These are phyloP conservation scores for Cucurbita pepo DNA, from an alignment of 306 rosid genomes.

Conservation along the genomic window DNA sequence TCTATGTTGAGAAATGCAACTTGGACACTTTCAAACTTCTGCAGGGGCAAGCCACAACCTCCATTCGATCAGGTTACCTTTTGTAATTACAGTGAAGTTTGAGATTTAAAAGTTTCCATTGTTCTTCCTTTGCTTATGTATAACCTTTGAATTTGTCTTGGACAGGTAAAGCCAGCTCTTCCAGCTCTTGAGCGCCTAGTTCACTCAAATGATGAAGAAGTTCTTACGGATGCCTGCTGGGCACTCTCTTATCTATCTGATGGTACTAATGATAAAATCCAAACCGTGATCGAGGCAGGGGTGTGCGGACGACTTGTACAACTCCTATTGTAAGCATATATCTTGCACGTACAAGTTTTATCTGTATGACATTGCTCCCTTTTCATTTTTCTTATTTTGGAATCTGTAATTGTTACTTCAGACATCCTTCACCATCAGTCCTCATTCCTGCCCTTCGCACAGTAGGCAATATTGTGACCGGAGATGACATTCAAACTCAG, in stretches of 20 bases:
- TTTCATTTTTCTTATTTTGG: neutral
- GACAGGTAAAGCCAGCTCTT: conserved; percentile 56
- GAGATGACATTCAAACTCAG: conserved; percentile 63
- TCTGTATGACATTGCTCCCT: neutral
- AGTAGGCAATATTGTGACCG: conserved; percentile 59
- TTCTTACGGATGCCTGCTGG: conserved; percentile 63
- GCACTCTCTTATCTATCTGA: conserved; percentile 67
- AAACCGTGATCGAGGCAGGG: conserved; percentile 63
- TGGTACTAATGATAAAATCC: conserved; percentile 66
- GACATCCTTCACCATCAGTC: conserved; percentile 61
- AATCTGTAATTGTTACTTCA: conserved; percentile 8
- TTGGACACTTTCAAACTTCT: conserved; percentile 61
- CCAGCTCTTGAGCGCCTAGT: conserved; percentile 59
- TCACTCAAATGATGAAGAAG: conserved; percentile 60
- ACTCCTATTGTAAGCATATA: conserved; percentile 44
- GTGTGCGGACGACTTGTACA: conserved; percentile 43
- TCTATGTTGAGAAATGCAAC: conserved; percentile 70
- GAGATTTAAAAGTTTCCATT: neutral
- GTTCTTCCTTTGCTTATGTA: neutral
- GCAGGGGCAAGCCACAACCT: conserved; percentile 70
- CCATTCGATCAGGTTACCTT: conserved; percentile 44
- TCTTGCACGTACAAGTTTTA: neutral
- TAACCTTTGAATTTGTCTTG: neutral
- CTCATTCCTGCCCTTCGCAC: conserved; percentile 63
- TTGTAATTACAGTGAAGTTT: conserved; percentile 1